Evolutionary conservation across 1,284 basidiomycete genomes (phyloP), one percentile per base, ranked within the genome.

Genomic region (Fomitopsis schrenkii): DNA sequence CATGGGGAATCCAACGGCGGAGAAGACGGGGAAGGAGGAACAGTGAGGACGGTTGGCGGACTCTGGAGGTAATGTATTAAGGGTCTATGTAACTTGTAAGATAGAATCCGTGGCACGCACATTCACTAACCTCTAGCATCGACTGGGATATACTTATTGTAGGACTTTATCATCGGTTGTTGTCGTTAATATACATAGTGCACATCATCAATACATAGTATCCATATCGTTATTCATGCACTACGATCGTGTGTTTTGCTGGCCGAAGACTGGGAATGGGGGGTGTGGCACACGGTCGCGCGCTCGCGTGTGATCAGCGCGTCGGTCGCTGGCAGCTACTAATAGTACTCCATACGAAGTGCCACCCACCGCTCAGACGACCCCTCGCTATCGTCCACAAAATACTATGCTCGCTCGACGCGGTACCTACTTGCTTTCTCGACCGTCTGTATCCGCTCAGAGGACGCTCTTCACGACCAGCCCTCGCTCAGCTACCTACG

Each of bases 401-500:
- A 22, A 22, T 22, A n/a, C 15, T 12, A 50, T 50, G 48, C 48
- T 50, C 26, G 26, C 48, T 33, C 48, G 48, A 15, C 28, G 48
- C 26, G 26, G 46, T 48, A 48, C 22, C 46, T 22, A 5, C 28
- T 9, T 50, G 3, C 48, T 50, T 17, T 8, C 28, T 4, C 26
- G 28, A 10, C 15, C 48, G 6, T 50, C 48, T 33, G 5, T 14
- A 10, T 5, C 30, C 8, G 14, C 48, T n/a, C 28, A 30, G 14
- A 28, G 48, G 2, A 33, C 48, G 6, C 12, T 50, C 28, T 50
- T 22, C 48, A 50, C 48, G 5, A 50, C 48, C 12, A 14, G 1
- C 14, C 33, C 57, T 35, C 45, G 30, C 22, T 75, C 78, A 2
- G 74, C 77, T 33, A 72, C 77, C 41, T 81, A 74, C 68, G 61